Evolutionary conservation across 495 filamentous ascomycete species (phyloP).

Genomic region (Lophiotrema nucula): DNA sequence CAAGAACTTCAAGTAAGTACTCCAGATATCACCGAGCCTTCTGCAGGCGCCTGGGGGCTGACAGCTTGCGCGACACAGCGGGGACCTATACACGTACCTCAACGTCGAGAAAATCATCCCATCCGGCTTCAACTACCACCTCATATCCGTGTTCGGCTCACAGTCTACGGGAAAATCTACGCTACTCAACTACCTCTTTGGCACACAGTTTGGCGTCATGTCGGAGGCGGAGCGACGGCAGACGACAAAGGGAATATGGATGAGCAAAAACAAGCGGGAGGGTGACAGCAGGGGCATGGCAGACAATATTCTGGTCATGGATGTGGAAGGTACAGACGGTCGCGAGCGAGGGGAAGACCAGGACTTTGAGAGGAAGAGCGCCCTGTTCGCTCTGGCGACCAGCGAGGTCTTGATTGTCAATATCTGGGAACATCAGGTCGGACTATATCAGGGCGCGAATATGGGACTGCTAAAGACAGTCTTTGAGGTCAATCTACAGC

Average conservation of each 20-base stretch:
- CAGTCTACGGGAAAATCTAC: constrained; percentile 99
- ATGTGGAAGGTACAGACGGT: constrained; percentile 97
- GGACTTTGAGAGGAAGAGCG: constrained; percentile 97
- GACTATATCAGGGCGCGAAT: constrained; percentile 95
- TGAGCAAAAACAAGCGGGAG: constrained; percentile 87
- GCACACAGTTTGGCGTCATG: constrained; percentile 96
- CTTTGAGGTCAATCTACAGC: constrained; percentile 95
- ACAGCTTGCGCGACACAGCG: constrained; percentile 48
- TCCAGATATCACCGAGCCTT: constrained; percentile 4
- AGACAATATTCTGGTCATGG: constrained; percentile 98
- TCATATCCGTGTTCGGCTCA: constrained; percentile 97
- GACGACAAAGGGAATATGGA: constrained; percentile 98
- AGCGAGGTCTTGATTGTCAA: constrained; percentile 98
- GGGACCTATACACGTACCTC: constrained; percentile 78
- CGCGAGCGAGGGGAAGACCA: constrained; percentile 96
- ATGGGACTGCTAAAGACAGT: constrained; percentile 98
- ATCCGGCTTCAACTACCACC: constrained; percentile 96
- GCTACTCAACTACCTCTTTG: constrained; percentile 91
- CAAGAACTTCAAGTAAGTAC: constrained; percentile 88
- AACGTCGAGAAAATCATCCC: constrained; percentile 71
- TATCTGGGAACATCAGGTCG: constrained; percentile 98
- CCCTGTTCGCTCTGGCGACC: constrained; percentile 92
- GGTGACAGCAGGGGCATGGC: constrained; percentile 62
- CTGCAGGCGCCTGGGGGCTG: constrained; percentile 5
- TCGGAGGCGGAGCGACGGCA: constrained; percentile 84